Percentiles rank a stretch among this genome's conserved stretches.
phyloP scores from a whole-genome alignment of 2,329 filamentous ascomycete genomes.

The Pseudogymnoascus sp. region DNA sequence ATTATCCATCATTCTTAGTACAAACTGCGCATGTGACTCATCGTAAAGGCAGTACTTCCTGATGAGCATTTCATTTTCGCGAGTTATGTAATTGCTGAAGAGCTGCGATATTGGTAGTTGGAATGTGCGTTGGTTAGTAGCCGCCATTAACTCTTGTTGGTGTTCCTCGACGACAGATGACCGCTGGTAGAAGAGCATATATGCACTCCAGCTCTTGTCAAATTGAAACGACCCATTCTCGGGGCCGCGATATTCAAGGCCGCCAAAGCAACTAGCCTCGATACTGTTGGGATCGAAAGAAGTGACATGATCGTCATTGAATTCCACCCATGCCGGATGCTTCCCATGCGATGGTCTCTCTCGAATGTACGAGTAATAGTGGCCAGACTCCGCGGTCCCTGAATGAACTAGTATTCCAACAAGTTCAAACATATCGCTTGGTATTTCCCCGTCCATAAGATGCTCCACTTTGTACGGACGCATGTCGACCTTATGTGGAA shows the following conservation, averaged over 20 bases:
- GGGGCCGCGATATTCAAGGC: constrained; percentile 45
- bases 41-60: constrained; percentile 75
- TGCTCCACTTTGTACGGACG: constrained; percentile 82
- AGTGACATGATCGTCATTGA: constrained; percentile 81
- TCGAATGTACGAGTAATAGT: constrained; percentile 94
- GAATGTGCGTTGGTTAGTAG: constrained; percentile 32
- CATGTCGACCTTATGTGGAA: constrained; percentile 78
- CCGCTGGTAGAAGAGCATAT: constrained; percentile 96
- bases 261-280: constrained; percentile 72
- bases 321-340: constrained; percentile 67
- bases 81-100: constrained; percentile 51
- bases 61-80: constrained; percentile 65
- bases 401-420: constrained; percentile 93
- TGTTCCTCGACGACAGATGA: constrained; percentile 53
- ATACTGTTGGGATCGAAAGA: constrained; percentile 67
- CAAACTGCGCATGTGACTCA: constrained; percentile 57
- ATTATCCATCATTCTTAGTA: constrained; percentile 51
- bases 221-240: constrained; percentile 39
- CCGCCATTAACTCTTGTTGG: constrained; percentile 37
- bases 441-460: constrained; percentile 53
- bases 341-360: constrained; percentile 53
- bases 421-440: constrained; percentile 77
- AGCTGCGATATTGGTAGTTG: constrained; percentile 37
- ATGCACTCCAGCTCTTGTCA: constrained; percentile 76
- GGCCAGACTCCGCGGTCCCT: constrained; percentile 85